These are phyloP conservation scores for Serendipita indica DNA, from an alignment of 768 basidiomycete genomes.

Conservation along the genomic window DNA sequence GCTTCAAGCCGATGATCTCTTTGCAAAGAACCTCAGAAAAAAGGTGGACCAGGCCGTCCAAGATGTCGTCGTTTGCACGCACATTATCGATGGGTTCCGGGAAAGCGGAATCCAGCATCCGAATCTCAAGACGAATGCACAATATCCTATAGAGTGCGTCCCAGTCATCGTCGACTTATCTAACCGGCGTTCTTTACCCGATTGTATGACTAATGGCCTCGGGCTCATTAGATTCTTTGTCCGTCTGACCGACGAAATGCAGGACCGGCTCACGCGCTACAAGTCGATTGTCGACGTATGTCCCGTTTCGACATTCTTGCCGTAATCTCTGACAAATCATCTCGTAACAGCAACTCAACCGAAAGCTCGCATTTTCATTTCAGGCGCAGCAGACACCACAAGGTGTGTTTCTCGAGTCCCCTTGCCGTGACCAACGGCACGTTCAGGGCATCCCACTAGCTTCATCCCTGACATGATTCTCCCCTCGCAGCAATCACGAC, in stretches of 20 bases:
- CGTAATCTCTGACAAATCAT: background rate
- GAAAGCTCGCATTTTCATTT: constrained; percentile 52
- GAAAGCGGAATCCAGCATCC: constrained; percentile 41
- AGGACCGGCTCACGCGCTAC: constrained; percentile 59
- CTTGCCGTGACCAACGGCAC: background rate
- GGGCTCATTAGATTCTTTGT: constrained; percentile 52
- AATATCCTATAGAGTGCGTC: constrained; percentile 68
- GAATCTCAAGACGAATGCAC: constrained; percentile 59
- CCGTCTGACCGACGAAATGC: constrained; percentile 57
- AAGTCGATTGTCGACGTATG: constrained; percentile 66
- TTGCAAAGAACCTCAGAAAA: constrained; percentile 52
- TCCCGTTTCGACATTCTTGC: background rate
- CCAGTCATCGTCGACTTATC: background rate
- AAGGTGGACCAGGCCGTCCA: constrained; percentile 68
- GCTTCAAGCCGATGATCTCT: constrained; percentile 49
- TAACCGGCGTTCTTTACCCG: background rate
- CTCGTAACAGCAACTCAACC: constrained; percentile 58
- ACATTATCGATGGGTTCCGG: constrained; percentile 63
- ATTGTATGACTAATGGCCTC: constrained; percentile 5
- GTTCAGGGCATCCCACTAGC: background rate
- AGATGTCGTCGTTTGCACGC: constrained; percentile 63
- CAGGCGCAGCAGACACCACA: constrained; percentile 62
- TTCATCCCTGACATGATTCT: background rate
- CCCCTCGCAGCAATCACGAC: constrained; percentile 43
- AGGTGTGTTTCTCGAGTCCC: constrained; percentile 28